A percentile compares a stretch with the other conserved stretches of the same genome.
Conservation (phyloP, 202 grass and related monocot species). For the Saccharum hybrid region DNA sequence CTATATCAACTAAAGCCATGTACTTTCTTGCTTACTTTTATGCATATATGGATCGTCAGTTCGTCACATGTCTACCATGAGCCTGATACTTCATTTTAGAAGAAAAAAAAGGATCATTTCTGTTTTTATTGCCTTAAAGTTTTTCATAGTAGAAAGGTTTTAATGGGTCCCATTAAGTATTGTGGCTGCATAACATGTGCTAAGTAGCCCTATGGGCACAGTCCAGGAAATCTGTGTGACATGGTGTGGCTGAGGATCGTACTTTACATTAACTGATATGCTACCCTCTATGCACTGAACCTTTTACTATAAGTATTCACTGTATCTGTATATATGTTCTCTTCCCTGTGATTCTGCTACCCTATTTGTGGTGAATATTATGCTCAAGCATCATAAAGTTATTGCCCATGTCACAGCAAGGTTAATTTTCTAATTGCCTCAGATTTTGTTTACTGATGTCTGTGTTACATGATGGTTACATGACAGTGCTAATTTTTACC, state of each 20-base stretch:
- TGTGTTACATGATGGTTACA: slow-evolving; percentile 9
- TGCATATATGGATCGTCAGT: background rate
- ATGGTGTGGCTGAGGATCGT: background rate
- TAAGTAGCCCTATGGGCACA: background rate
- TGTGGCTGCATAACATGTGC: background rate
- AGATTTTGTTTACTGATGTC: background rate
- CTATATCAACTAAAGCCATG: background rate
- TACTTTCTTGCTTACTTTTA: background rate
- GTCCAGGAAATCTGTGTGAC: background rate
- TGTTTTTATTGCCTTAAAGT: background rate
- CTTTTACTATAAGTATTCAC: background rate
- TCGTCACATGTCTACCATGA: background rate
- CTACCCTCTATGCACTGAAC: background rate
- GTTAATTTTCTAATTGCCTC: background rate
- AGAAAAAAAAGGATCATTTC: background rate
- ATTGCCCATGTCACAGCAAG: background rate
- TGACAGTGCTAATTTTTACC: background rate
- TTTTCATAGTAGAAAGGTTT: slow-evolving; percentile 3
- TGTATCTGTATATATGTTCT: background rate
- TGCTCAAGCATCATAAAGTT: slow-evolving; percentile 16
- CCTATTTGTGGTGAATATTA: background rate
- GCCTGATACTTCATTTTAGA: background rate
- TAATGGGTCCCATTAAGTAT: background rate
- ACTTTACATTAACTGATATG: background rate
- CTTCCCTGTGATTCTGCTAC: slow-evolving; percentile 5